Base-by-base conservation (phyloP, 139 green algal genomes). In the Micractinium conductrix region DNA sequence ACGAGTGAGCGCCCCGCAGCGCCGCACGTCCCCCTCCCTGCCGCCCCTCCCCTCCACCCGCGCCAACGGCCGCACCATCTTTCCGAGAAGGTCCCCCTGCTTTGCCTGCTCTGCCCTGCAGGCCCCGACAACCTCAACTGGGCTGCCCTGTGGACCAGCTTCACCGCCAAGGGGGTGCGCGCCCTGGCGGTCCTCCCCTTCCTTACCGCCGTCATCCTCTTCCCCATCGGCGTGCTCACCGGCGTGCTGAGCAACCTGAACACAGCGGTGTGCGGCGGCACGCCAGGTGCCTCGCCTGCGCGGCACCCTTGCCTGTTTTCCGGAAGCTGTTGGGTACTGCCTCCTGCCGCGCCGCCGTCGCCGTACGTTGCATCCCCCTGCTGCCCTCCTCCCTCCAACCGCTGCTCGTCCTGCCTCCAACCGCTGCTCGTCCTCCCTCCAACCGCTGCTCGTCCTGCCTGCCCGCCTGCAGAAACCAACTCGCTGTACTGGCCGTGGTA, bases 401-500 rank as follows among this genome's bases (percentile, higher is more conserved):
- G n/a, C n/a, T n/a, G n/a, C n/a, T n/a, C n/a, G n/a, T n/a, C n/a
- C n/a, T n/a, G n/a, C n/a, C n/a, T n/a, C n/a, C n/a, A n/a, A n/a
- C n/a, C n/a, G n/a, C n/a, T n/a, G n/a, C n/a, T n/a, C n/a, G n/a
- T n/a, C n/a, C n/a, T n/a, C n/a, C n/a, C n/a, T n/a, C n/a, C n/a
- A n/a, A n/a, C n/a, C n/a, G n/a, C n/a, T n/a, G n/a, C n/a, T n/a
- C n/a, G n/a, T n/a, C n/a, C n/a, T n/a, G n/a, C n/a, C n/a, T n/a
- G 2, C 71, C 21, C 42, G 2, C 26, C 16, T 62, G 60, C 78
- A 73, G 78, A 83, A 19, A 83, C 78, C 78, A 83, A 83, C 42
- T 60, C 40, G 58, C 63, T 83, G 12, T 83, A 83, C 42, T 83
- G 78, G 78, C 78, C 78, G 0, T 83, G 78, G 78, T 83, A 74